These are phyloP conservation scores for Cercospora berteroae DNA, from an alignment of 2,329 filamentous ascomycete genomes.

Conservation along the genomic window DNA sequence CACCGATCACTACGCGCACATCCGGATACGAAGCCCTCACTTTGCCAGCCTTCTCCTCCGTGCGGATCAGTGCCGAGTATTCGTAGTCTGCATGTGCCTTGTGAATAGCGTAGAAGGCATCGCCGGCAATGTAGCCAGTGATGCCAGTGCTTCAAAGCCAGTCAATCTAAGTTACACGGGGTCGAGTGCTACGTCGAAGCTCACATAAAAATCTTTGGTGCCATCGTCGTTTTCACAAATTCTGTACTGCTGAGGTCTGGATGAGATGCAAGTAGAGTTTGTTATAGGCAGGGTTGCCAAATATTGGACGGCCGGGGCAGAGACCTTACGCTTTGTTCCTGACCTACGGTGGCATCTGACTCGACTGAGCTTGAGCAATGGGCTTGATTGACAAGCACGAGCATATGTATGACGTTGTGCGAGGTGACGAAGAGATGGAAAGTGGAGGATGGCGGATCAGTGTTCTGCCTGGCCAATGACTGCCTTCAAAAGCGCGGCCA, in stretches of 20 bases:
- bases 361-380: constrained; percentile 3
- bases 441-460: constrained; percentile 1
- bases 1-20: constrained; percentile 52
- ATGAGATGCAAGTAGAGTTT: constrained; percentile 16
- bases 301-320: constrained; percentile 1
- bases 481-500: neutral
- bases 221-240: constrained; percentile 18
- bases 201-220: constrained; percentile 35
- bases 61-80: constrained; percentile 51
- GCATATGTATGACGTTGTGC: constrained; percentile 1
- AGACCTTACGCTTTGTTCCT: neutral
- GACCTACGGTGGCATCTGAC: neutral
- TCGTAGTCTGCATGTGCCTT: constrained; percentile 51
- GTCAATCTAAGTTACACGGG: constrained; percentile 2
- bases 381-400: constrained; percentile 7
- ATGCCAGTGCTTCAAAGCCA: constrained; percentile 29
- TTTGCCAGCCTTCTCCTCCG: constrained; percentile 48
- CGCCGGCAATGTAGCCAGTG: constrained; percentile 48
- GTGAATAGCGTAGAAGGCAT: constrained; percentile 46
- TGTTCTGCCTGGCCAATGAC: neutral
- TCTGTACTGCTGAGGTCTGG: neutral
- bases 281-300: constrained; percentile 6
- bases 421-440: neutral
- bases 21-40: constrained; percentile 38
- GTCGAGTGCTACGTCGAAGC: neutral